Percentiles rank a stretch among this genome's conserved stretches.
phyloP scores from a whole-genome alignment of 148 eudicot species.

The Rhododendron ovatum region DNA sequence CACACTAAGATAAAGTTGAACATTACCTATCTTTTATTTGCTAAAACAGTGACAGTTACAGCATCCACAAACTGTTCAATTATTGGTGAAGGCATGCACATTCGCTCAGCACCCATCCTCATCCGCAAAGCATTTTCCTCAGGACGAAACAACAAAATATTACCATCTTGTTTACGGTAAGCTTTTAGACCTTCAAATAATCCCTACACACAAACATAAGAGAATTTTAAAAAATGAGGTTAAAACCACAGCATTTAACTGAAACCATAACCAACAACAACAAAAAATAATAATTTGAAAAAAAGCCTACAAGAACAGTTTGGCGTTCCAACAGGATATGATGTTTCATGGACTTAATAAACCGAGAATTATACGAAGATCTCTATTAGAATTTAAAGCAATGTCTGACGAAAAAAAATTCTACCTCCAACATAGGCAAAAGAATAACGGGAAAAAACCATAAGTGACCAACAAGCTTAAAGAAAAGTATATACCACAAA shows the following conservation, averaged over 20 bases:
- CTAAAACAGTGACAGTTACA: slow-evolving; percentile 75
- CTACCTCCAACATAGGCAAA: not conserved
- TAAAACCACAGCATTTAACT: not conserved
- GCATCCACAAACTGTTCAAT: slow-evolving; percentile 75
- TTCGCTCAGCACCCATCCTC: slow-evolving; percentile 83
- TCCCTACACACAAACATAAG: slow-evolving; percentile 41
- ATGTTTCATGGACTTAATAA: not conserved
- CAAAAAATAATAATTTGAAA: not conserved
- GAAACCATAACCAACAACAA: not conserved
- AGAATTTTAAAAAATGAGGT: not conserved
- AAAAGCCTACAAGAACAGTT: not conserved
- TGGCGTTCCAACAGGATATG: not conserved
- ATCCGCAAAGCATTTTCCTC: slow-evolving; percentile 81
- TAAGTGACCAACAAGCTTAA: not conserved
- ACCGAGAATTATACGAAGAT: not conserved
- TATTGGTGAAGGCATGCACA: slow-evolving; percentile 97
- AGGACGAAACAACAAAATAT: slow-evolving; percentile 81
- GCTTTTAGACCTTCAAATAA: slow-evolving; percentile 96
- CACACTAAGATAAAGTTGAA: not conserved
- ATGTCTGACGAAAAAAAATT: not conserved
- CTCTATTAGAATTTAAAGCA: not conserved
- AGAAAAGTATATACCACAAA: not conserved
- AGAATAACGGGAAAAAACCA: not conserved
- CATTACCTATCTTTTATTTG: slow-evolving; percentile 92
- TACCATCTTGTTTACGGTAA: slow-evolving; percentile 69